Conservation (phyloP, 148 eudicot species). For the Pharnaceum exiguum region DNA sequence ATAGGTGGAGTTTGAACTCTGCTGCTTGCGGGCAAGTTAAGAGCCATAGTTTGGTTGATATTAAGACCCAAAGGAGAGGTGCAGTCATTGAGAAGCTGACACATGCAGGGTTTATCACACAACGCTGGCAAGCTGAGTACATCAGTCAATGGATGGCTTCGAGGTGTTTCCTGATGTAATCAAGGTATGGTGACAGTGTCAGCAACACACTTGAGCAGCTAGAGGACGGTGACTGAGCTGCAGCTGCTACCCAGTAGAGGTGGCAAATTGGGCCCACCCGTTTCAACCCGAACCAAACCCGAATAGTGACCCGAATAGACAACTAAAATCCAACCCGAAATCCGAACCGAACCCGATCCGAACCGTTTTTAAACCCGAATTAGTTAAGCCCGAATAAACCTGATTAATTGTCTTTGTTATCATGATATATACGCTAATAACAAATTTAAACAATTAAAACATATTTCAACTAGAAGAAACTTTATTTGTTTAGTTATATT, state of each 20-base stretch:
- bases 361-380: too few species aligned
- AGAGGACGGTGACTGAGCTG: slow-evolving; percentile 16
- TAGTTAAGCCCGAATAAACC: too few species aligned
- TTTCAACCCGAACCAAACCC: too few species aligned
- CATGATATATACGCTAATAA: too few species aligned
- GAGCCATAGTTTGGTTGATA: slow-evolving; percentile 34
- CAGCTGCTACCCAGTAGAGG: not conserved
- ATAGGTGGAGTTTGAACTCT: slow-evolving; percentile 25
- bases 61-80: slow-evolving; percentile 25
- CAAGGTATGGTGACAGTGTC: slow-evolving; percentile 36
- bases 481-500: too few species aligned
- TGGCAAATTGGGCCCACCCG: too few species aligned
- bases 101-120: slow-evolving; percentile 28
- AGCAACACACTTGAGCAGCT: slow-evolving; percentile 14
- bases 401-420: too few species aligned
- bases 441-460: too few species aligned
- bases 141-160: slow-evolving; percentile 24
- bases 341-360: too few species aligned
- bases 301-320: too few species aligned
- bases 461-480: too few species aligned
- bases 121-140: slow-evolving; percentile 23
- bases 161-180: slow-evolving; percentile 36
- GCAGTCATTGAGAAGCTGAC: slow-evolving; percentile 20
- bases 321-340: too few species aligned
- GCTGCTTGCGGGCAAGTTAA: slow-evolving; percentile 30